Base-by-base conservation (phyloP, 1,139 yeast genomes). In the Meyerozyma elateridarum region DNA sequence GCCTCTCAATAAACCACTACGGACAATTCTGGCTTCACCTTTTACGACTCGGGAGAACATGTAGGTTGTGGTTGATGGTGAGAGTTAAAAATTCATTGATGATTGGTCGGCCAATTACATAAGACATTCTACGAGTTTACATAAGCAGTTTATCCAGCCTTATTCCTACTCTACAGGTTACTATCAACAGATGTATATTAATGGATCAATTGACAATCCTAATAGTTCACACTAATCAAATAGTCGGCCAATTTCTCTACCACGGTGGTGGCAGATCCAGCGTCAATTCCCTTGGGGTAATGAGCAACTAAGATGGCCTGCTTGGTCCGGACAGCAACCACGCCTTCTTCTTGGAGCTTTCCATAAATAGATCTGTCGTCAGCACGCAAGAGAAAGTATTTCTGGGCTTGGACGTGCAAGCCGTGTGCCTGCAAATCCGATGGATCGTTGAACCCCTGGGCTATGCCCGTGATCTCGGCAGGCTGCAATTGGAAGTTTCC, bases 161-260 rank as follows among this genome's bases (percentile, higher is more conserved):
- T n/a, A n/a, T n/a, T n/a, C n/a, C n/a, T n/a, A n/a, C n/a, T n/a
- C n/a, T n/a, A n/a, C n/a, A n/a, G n/a, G n/a, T n/a, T n/a, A n/a
- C n/a, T n/a, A n/a, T n/a, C n/a, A n/a, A n/a, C n/a, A n/a, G n/a
- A n/a, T n/a, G n/a, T n/a, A n/a, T n/a, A n/a, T n/a, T n/a, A n/a
- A n/a, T n/a, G n/a, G n/a, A n/a, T n/a, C n/a, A n/a, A n/a, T n/a
- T n/a, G n/a, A n/a, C 15, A 20, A 22, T 15, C 19, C 38, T 72
- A 89, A 60, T 85, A 89, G 38, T 87, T 85, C 37, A 82, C 91
- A 50, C 88, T 67, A 54, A 89, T 87, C 64, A 91, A 75, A 56
- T 91, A 89, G 57, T 89, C 97, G 28, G 95, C 97, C 64, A 91
- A 74, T 56, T 87, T 89, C 60, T 91, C 98, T 36, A 89, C 96